Percentiles rank a stretch among this genome's conserved stretches.
These are phyloP conservation scores for Alternaria sp. DNA, from an alignment of 2,329 filamentous ascomycete genomes.

Conservation along the genomic window DNA sequence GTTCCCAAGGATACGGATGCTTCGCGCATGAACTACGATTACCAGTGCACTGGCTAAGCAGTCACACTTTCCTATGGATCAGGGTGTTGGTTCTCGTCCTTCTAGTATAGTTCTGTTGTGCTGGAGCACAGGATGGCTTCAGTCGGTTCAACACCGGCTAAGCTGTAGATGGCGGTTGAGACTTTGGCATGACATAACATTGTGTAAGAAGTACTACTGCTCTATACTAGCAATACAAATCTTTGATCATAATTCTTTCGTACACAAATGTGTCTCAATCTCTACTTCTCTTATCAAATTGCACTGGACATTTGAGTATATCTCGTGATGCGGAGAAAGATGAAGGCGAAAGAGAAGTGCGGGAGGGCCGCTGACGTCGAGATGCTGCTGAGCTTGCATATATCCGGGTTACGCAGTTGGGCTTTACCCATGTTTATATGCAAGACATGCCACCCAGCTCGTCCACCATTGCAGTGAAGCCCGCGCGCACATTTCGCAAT, in stretches of 20 bases:
- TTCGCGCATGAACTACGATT: slow-evolving; percentile 1
- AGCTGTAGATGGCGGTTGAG: background rate
- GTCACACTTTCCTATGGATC: fast-evolving
- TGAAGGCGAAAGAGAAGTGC: background rate
- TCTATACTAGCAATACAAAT: background rate
- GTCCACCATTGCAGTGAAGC: background rate
- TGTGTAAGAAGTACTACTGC: background rate
- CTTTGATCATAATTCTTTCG: background rate
- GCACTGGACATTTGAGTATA: background rate
- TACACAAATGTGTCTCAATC: background rate
- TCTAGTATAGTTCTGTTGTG: background rate
- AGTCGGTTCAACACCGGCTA: background rate
- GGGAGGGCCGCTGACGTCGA: background rate
- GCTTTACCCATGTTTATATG: background rate
- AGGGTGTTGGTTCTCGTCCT: fast-evolving
- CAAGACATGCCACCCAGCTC: background rate
- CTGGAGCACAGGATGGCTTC: background rate
- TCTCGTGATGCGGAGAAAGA: background rate
- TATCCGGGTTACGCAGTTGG: background rate
- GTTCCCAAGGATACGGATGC: background rate
- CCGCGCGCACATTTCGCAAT: background rate
- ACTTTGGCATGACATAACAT: background rate
- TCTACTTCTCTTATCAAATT: background rate
- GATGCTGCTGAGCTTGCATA: background rate
- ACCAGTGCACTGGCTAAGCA: slow-evolving; percentile 1